phyloP scores from a whole-genome alignment of 108 stramenopile species.

The Epipyxis sp. region DNA sequence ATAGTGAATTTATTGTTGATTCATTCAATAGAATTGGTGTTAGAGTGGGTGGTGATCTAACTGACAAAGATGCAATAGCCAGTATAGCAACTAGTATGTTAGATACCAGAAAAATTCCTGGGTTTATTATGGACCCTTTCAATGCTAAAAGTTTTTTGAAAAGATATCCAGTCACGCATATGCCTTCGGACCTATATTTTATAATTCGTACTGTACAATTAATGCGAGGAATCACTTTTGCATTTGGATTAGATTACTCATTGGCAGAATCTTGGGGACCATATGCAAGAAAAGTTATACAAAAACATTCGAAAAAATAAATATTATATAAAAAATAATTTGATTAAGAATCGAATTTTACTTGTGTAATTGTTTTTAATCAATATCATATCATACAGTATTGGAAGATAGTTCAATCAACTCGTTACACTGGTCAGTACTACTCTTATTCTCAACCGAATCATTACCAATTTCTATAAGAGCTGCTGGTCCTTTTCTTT shows the following conservation, averaged over 20 bases:
- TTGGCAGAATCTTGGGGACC: slow-evolving; percentile 46
- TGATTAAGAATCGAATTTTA: too few relatives aligned
- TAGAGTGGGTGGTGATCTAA: slow-evolving; percentile 40
- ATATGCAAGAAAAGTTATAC: background rate
- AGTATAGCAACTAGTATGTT: slow-evolving; percentile 54
- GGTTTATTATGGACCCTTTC: slow-evolving; percentile 46
- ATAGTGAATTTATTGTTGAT: background rate
- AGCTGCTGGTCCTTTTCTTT: background rate
- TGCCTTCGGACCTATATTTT: slow-evolving; percentile 48
- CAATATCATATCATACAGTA: too few relatives aligned
- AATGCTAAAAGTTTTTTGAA: slow-evolving; percentile 39
- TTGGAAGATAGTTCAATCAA: too few relatives aligned
- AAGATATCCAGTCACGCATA: slow-evolving; percentile 39
- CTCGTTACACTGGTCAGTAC: too few relatives aligned
- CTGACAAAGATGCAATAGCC: slow-evolving; percentile 40
- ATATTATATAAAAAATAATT: too few relatives aligned
- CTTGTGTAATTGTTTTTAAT: too few relatives aligned
- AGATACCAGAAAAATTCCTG: slow-evolving; percentile 39
- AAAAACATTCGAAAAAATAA: too few relatives aligned
- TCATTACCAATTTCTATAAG: background rate
- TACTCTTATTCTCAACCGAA: too few relatives aligned
- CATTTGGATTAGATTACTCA: slow-evolving; percentile 47
- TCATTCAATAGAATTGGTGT: slow-evolving; percentile 43
- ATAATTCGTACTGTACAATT: slow-evolving; percentile 49
- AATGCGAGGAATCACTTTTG: slow-evolving; percentile 27